phyloP scores from a whole-genome alignment of 1,284 basidiomycete genomes.

The Apiotrichum montevideense region DNA sequence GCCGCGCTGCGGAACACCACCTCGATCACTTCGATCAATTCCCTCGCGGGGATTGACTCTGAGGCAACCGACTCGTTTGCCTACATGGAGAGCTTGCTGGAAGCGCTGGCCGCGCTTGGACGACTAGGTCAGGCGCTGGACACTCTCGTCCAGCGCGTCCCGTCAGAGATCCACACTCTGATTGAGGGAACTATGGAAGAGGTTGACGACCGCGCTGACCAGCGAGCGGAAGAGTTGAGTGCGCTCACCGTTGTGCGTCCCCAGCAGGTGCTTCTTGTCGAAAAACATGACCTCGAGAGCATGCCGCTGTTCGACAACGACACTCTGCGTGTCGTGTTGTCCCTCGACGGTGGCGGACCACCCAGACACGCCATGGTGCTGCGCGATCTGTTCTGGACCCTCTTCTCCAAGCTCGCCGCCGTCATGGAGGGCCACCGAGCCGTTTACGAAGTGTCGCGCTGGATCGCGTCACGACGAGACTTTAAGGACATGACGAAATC shows the following conservation, averaged over 20 bases:
- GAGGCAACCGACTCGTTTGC: conserved; percentile 58
- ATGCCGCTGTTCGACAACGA: conserved; percentile 23
- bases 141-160: conserved; percentile 72
- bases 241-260: conserved; percentile 15
- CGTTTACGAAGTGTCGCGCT: conserved; percentile 81
- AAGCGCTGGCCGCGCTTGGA: conserved; percentile 84
- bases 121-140: conserved; percentile 82
- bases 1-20: conserved; percentile 7
- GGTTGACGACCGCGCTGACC: conserved; percentile 13
- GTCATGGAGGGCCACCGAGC: conserved; percentile 90
- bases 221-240: conserved; percentile 53
- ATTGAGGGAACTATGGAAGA: conserved; percentile 17
- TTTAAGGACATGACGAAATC: conserved; percentile 76
- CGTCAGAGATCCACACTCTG: conserved; percentile 63
- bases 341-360: conserved; percentile 68
- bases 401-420: conserved; percentile 93
- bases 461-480: conserved; percentile 79
- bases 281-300: conserved; percentile 12
- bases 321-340: conserved; percentile 58
- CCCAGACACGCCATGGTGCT: conserved; percentile 76
- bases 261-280: conserved; percentile 13
- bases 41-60: neutral
- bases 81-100: conserved; percentile 89
- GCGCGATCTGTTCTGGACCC: conserved; percentile 92
- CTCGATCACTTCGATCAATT: conserved; percentile 50